A percentile compares a stretch with the other conserved stretches of the same genome.
phyloP scores from a whole-genome alignment of 805 yeast species.

The Lipomyces spencermartinsiae region DNA sequence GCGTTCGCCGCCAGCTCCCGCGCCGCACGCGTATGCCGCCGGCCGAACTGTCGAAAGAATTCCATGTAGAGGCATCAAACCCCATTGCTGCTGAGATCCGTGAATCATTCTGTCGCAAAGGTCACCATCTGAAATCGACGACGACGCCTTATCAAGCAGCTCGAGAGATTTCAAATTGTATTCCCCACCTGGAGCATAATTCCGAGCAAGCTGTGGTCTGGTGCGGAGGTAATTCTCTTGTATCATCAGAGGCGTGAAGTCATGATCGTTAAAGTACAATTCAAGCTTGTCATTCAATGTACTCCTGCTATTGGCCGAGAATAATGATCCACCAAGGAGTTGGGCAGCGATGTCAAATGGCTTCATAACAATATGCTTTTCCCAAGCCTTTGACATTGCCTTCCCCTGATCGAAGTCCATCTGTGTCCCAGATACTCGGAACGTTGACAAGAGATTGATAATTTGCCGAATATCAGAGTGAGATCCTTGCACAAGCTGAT shows the following conservation, averaged over 20 bases:
- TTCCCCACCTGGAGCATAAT: slow-evolving; percentile 46
- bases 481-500: slow-evolving; percentile 82
- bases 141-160: slow-evolving; percentile 78
- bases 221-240: slow-evolving; percentile 88
- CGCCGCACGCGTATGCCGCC: slow-evolving; percentile 73
- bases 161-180: slow-evolving; percentile 56
- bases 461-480: slow-evolving; percentile 93
- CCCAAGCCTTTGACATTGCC: slow-evolving; percentile 62
- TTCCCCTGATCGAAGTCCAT: slow-evolving; percentile 70
- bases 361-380: slow-evolving; percentile 85
- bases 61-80: slow-evolving; percentile 89
- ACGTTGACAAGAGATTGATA: slow-evolving; percentile 85
- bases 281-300: slow-evolving; percentile 82
- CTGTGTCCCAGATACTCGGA: slow-evolving; percentile 70
- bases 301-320: slow-evolving; percentile 58
- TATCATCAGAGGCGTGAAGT: slow-evolving; percentile 92
- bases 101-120: slow-evolving; percentile 80
- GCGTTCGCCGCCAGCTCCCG: slow-evolving; percentile 61
- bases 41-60: slow-evolving; percentile 85
- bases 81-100: slow-evolving; percentile 53
- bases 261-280: slow-evolving; percentile 91
- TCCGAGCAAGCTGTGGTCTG: slow-evolving; percentile 53
- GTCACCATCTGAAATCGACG: slow-evolving; percentile 85
- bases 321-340: slow-evolving; percentile 65
- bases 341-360: slow-evolving; percentile 88